These are phyloP conservation scores for Paramecium sexaurelia DNA, from an alignment of 73 alveolate genomes.

Conservation along the genomic window DNA sequence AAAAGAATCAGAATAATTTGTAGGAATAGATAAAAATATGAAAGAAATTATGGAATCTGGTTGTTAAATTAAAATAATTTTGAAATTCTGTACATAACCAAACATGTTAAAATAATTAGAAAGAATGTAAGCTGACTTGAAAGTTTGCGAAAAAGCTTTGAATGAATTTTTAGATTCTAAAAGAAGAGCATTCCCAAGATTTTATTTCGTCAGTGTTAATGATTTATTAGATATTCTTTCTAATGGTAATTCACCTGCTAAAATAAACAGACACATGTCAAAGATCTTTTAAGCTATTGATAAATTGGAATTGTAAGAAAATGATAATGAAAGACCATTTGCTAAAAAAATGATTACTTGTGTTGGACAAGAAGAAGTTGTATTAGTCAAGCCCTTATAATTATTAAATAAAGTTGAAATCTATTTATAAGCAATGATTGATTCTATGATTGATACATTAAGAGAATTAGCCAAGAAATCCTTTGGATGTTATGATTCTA, in stretches of 20 bases:
- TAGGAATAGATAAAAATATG: slow-evolving; percentile 95
- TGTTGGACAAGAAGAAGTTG: slow-evolving; percentile 99
- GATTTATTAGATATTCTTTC: slow-evolving; percentile 99
- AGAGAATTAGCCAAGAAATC: slow-evolving; percentile 89
- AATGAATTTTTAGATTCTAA: slow-evolving; percentile 99
- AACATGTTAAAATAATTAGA: slow-evolving; percentile 91
- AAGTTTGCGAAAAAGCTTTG: slow-evolving; percentile 99
- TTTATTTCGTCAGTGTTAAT: slow-evolving; percentile 99
- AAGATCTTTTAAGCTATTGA: slow-evolving; percentile 97
- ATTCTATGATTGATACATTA: slow-evolving; percentile 91
- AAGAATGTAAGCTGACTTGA: slow-evolving; percentile 92
- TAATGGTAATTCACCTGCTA: slow-evolving; percentile 97
- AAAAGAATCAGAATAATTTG: slow-evolving; percentile 97
- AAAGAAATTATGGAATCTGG: slow-evolving; percentile 97
- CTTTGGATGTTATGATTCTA: slow-evolving; percentile 75
- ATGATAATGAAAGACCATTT: slow-evolving; percentile 95
- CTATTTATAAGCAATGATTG: slow-evolving; percentile 95
- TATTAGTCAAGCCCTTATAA: slow-evolving; percentile 93
- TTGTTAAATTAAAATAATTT: slow-evolving; percentile 75
- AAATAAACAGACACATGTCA: slow-evolving; percentile 96
- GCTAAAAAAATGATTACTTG: slow-evolving; percentile 98
- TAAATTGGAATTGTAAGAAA: slow-evolving; percentile 79
- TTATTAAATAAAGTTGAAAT: slow-evolving; percentile 97
- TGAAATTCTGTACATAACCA: slow-evolving; percentile 93
- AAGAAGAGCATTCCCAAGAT: slow-evolving; percentile 99